Conservation (phyloP, 306 rosid genomes). For the Vachellia collinsii region DNA sequence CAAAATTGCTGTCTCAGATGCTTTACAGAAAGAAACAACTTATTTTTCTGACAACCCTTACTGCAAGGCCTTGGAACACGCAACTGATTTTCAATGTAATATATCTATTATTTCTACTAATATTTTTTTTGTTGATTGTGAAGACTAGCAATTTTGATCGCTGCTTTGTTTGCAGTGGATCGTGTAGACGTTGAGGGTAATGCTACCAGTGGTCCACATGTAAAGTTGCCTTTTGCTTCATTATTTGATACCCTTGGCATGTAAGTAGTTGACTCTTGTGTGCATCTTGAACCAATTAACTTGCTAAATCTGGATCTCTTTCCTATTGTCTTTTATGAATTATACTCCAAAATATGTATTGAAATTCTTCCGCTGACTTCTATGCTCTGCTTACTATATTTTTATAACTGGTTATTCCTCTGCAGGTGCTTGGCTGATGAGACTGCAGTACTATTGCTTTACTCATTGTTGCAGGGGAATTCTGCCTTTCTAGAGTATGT, state of each 20-base stretch:
- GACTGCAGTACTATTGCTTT: conserved; percentile 89
- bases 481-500: conserved; percentile 92
- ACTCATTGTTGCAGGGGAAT: conserved; percentile 94
- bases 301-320: conserved; percentile 6
- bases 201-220: conserved; percentile 64
- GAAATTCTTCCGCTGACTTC: not conserved
- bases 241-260: conserved; percentile 88
- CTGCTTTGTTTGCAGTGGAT: conserved; percentile 72
- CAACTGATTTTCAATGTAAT: conserved; percentile 89
- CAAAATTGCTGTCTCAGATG: conserved; percentile 56
- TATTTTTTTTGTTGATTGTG: conserved; percentile 32
- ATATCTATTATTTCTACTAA: conserved; percentile 29
- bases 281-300: conserved; percentile 21
- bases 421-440: conserved; percentile 91
- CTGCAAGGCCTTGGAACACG: conserved; percentile 82
- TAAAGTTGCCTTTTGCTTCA: conserved; percentile 89
- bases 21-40: conserved; percentile 56
- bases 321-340: conserved; percentile 17
- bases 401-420: conserved; percentile 31
- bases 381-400: not conserved
- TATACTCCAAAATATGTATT: conserved; percentile 2
- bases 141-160: conserved; percentile 30
- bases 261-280: conserved; percentile 56
- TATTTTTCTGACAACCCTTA: conserved; percentile 82
- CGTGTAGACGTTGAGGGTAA: conserved; percentile 80